Base-by-base conservation (phyloP, 371 early-diverging fungal genomes). In the Smittium culicis region DNA sequence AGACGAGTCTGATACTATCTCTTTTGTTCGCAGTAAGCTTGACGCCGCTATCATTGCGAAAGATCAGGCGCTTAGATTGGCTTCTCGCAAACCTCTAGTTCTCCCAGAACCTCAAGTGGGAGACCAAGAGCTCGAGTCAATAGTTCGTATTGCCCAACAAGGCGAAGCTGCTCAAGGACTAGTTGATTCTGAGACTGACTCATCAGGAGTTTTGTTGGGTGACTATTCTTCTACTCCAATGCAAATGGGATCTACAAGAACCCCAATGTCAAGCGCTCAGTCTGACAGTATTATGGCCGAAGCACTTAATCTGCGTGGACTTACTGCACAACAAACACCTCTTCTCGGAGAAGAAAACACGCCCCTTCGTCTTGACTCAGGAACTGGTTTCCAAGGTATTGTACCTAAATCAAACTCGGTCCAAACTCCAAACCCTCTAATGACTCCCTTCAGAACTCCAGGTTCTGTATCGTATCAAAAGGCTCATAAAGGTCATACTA, bases 101-200 rank as follows among this genome's bases (percentile, higher is more conserved):
- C 79, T 97, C 34, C 96, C 98, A 11, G 81, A 91, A 1, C 98
- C 98, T 28, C 94, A 94, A 77, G 86, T 96, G 1, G 85, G 88
- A 58, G 93, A 94, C 67, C 79, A 79, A 5, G 96, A 96, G 75
- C 73, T 97, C 34, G 96, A 93, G 66, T 88, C 89, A 62, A 89
- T 97, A 64, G 85, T 93, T 34, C 94, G 94, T 74, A 80, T 92
- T 29, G 94, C 95, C 3, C 81, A 84, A 55, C 86, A 87, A 34
- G 90, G 90, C 32, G 90, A 91, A 70, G 83, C 81, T 60, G 88
- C 90, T 24, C 82, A 82, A 61, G 82, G 82, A 2, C 73, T 90
- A 27, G 89, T 91, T 0, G 88, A 84, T 30, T 80, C 74, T 35
- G 45, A 66, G 32, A 34, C 33, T 57, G 78, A 74, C 2, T 82